Percentiles rank a stretch among this genome's conserved stretches.
Evolutionary conservation across 768 basidiomycete species (phyloP).

Genomic region (Leccinum uliginosum): DNA sequence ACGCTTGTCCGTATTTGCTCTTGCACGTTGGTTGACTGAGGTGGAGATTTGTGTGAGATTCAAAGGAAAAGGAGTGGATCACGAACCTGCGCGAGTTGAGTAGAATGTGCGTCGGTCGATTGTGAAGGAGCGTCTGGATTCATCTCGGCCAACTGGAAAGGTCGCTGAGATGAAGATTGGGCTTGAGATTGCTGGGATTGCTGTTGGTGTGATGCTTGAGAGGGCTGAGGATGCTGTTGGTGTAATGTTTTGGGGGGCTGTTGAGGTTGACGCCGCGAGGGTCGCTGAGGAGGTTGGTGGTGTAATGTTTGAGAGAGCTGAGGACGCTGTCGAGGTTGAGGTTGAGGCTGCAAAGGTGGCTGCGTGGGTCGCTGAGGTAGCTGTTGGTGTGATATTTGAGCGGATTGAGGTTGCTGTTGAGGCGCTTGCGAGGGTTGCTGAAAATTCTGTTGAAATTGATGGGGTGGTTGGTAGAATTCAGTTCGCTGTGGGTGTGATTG

Average conservation of each 20-base stretch:
- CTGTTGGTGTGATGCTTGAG: background rate
- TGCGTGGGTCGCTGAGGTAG: background rate
- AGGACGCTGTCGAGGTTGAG: background rate
- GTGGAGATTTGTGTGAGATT: background rate
- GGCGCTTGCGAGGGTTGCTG: conserved; percentile 1
- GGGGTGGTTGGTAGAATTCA: background rate
- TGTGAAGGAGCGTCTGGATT: background rate
- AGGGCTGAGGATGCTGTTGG: background rate
- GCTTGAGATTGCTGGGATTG: conserved; percentile 4
- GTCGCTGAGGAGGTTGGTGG: background rate
- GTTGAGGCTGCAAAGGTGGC: background rate
- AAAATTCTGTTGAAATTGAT: background rate
- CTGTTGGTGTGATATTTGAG: background rate
- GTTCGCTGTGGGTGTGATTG: background rate
- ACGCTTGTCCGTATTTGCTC: conserved; percentile 4
- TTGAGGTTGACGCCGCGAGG: background rate
- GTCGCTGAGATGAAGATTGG: background rate
- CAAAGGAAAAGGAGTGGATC: background rate
- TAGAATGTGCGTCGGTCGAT: background rate
- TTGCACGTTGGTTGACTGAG: conserved; percentile 2
- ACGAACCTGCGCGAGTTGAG: conserved; percentile 3
- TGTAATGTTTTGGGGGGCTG: background rate
- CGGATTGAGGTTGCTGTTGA: background rate
- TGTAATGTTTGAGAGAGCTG: background rate
- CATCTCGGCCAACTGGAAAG: background rate